Evolutionary conservation across 73 alveolate genomes (phyloP).

Genomic region (Paramecium tetraurelia): DNA sequence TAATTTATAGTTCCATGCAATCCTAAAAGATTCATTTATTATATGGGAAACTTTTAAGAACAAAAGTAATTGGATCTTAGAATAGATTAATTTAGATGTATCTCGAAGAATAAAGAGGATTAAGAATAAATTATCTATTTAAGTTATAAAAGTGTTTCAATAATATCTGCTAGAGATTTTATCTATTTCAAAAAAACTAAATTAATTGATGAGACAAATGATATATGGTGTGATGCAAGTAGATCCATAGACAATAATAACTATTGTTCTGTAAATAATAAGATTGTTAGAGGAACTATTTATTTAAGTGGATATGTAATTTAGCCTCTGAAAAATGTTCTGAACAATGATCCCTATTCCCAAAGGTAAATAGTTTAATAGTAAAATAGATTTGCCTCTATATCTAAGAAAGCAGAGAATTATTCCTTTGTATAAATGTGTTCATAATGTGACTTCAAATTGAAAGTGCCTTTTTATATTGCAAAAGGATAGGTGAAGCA

Average conservation of each 20-base stretch:
- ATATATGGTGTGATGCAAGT: constrained; percentile 44
- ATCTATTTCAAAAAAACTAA: background rate
- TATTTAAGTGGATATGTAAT: constrained; percentile 3
- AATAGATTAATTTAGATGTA: background rate
- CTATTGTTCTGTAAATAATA: background rate
- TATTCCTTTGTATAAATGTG: background rate
- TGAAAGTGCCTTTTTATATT: background rate
- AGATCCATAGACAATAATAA: background rate
- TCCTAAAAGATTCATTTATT: background rate
- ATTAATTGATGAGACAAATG: background rate
- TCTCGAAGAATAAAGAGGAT: background rate
- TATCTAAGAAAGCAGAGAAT: background rate
- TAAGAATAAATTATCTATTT: background rate
- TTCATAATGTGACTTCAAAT: background rate
- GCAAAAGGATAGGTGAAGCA: background rate
- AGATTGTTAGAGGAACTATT: background rate
- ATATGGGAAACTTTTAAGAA: background rate
- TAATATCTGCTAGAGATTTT: constrained; percentile 24
- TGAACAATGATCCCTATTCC: background rate
- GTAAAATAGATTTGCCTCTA: background rate
- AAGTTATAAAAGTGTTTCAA: constrained; percentile 7
- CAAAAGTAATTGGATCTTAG: background rate
- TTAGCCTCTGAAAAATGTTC: background rate
- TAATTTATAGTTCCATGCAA: constrained; percentile 19
- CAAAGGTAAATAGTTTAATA: background rate